phyloP scores from a whole-genome alignment of 495 filamentous ascomycete species.

The Hypoxylon lienhwacheense region DNA sequence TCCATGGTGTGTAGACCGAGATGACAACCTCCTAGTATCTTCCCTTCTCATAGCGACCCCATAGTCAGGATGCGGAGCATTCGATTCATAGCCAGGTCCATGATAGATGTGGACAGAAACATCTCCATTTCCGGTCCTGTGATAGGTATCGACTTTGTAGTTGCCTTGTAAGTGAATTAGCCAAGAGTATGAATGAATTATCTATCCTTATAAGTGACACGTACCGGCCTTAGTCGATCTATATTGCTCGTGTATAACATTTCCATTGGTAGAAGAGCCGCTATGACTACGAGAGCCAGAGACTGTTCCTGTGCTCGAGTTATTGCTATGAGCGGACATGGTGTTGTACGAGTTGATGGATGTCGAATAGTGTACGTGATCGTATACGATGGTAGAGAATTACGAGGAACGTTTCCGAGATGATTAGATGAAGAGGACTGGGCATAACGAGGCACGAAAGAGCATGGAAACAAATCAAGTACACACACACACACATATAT shows the following conservation, averaged over 20 bases:
- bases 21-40: neutral
- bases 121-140: neutral
- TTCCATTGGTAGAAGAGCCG: neutral
- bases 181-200: neutral
- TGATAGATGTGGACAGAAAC: conserved; percentile 19
- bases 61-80: conserved; percentile 16
- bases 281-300: conserved; percentile 10
- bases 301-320: neutral
- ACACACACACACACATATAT: conserved; percentile 7
- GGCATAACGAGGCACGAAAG: too few relatives aligned
- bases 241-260: neutral
- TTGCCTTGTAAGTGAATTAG: conserved; percentile 18
- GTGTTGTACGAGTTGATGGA: conserved; percentile 7
- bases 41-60: neutral
- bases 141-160: conserved; percentile 5
- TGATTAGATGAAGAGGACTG: neutral
- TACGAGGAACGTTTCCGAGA: neutral
- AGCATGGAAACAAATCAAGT: neutral
- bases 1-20: conserved; percentile 1
- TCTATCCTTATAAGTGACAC: neutral
- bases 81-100: conserved; percentile 4
- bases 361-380: neutral
- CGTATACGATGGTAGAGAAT: conserved; percentile 5
- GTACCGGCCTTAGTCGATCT: conserved; percentile 13
- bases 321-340: conserved; percentile 12